phyloP scores from a whole-genome alignment of 1,139 yeast genomes.

The Yamadazyma sp. region DNA sequence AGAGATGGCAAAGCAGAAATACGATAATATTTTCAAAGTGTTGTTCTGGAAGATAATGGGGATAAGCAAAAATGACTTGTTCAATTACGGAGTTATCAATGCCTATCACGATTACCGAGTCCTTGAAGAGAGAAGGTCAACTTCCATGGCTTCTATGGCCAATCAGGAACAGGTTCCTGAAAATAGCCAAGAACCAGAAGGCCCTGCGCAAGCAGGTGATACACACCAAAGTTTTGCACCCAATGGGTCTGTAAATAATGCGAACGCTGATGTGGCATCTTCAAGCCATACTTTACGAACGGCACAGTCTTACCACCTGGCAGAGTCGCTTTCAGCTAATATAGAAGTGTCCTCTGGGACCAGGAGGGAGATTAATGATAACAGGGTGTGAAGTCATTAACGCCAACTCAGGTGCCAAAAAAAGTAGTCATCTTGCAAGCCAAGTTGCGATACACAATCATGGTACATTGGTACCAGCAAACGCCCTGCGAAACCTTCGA shows the following conservation, averaged over 20 bases:
- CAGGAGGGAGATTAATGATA: slow-evolving; percentile 7
- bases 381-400: slow-evolving; percentile 6
- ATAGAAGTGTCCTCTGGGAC: slow-evolving; percentile 8
- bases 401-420: background rate
- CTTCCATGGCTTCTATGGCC: background rate
- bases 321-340: background rate
- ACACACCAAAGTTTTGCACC: background rate
- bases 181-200: too few relatives aligned
- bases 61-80: slow-evolving; percentile 44
- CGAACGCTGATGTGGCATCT: background rate
- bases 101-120: slow-evolving; percentile 27
- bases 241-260: background rate
- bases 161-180: too few relatives aligned
- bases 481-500: too few relatives aligned
- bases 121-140: slow-evolving; percentile 13
- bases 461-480: too few relatives aligned
- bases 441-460: too few relatives aligned
- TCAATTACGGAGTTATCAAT: slow-evolving; percentile 51
- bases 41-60: slow-evolving; percentile 60
- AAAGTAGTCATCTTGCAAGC: too few relatives aligned
- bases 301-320: background rate
- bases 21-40: slow-evolving; percentile 32
- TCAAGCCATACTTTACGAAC: background rate
- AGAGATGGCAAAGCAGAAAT: slow-evolving; percentile 35
- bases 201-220: background rate